A percentile compares a stretch with the other conserved stretches of the same genome.
Conservation (phyloP, 1,139 yeast species). For the Suhomyces bolitotheri region DNA sequence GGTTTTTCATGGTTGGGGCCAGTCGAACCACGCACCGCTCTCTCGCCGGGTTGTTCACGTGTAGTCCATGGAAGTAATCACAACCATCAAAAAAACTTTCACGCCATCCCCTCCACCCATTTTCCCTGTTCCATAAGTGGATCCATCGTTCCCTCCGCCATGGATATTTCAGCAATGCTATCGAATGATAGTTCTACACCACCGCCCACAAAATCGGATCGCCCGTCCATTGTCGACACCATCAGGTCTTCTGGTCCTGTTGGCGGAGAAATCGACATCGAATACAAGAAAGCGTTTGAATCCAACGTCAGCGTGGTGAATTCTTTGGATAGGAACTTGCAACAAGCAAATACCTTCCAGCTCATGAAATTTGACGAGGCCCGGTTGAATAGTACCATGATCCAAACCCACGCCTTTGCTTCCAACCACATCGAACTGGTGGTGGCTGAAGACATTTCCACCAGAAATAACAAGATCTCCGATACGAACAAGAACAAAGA, state of each 20-base stretch:
- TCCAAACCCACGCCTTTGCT: conserved; percentile 29
- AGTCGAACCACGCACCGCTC: no score
- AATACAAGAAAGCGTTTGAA: conserved; percentile 25
- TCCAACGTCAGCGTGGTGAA: conserved; percentile 27
- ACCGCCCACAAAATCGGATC: conserved; percentile 6
- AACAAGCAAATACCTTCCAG: conserved; percentile 28
- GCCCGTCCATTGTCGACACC: conserved; percentile 4
- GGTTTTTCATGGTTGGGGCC: no score
- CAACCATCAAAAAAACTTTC: conserved; percentile 7
- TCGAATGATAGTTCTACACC: conserved; percentile 27
- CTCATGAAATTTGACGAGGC: conserved; percentile 32
- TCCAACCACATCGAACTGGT: conserved; percentile 38
- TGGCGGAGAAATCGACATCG: conserved; percentile 8
- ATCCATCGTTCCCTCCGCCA: conserved; percentile 11
- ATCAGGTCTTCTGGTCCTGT: conserved; percentile 1
- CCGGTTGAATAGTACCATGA: conserved; percentile 26
- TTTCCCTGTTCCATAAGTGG: not conserved
- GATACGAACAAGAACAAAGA: conserved; percentile 22
- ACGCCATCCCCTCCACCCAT: not conserved
- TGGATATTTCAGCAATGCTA: conserved; percentile 47
- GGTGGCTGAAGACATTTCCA: conserved; percentile 37
- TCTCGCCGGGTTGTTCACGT: conserved; percentile 7
- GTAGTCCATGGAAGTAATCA: conserved; percentile 4
- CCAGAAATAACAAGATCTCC: conserved; percentile 22
- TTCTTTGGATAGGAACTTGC: conserved; percentile 31